phyloP scores from a whole-genome alignment of 2,329 filamentous ascomycete genomes.

The Ophiostoma piceae region DNA sequence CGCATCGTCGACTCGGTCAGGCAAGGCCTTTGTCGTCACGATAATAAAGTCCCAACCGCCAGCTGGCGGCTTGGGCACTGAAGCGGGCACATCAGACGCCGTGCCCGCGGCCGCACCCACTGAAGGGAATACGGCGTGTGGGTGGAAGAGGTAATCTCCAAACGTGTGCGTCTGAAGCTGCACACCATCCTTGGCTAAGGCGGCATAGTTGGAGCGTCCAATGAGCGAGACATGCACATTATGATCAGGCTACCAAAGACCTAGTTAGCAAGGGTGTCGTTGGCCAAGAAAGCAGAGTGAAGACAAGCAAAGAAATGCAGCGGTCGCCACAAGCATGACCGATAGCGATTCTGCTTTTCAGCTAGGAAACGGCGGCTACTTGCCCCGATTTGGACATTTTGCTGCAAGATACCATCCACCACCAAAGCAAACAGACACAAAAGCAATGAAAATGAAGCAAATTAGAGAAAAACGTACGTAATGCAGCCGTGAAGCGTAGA shows the following conservation, averaged over 20 bases:
- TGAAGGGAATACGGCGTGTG: constrained; percentile 58
- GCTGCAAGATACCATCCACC: background rate
- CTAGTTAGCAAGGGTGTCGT: background rate
- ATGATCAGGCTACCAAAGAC: constrained; percentile 38
- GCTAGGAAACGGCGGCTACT: constrained; percentile 5
- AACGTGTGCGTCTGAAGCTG: constrained; percentile 60
- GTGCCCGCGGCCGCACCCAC: constrained; percentile 41
- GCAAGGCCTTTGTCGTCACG: constrained; percentile 65
- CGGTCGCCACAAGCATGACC: background rate
- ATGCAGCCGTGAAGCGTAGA: constrained; percentile 65
- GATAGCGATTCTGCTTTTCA: background rate
- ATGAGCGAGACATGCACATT: constrained; percentile 61
- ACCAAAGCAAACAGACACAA: background rate
- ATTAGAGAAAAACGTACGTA: constrained; percentile 34
- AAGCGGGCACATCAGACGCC: constrained; percentile 19
- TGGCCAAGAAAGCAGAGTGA: background rate
- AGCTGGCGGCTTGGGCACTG: constrained; percentile 17
- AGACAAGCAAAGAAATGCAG: background rate
- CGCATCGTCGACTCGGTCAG: constrained; percentile 58
- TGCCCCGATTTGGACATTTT: background rate
- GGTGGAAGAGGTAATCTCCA: constrained; percentile 59
- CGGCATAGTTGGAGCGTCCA: constrained; percentile 67
- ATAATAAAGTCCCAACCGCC: constrained; percentile 55
- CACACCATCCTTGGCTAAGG: constrained; percentile 58
- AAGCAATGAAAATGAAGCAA: background rate